Evolutionary conservation across 371 early-diverging fungal species (phyloP).

Genomic region (Mortierella sp.): DNA sequence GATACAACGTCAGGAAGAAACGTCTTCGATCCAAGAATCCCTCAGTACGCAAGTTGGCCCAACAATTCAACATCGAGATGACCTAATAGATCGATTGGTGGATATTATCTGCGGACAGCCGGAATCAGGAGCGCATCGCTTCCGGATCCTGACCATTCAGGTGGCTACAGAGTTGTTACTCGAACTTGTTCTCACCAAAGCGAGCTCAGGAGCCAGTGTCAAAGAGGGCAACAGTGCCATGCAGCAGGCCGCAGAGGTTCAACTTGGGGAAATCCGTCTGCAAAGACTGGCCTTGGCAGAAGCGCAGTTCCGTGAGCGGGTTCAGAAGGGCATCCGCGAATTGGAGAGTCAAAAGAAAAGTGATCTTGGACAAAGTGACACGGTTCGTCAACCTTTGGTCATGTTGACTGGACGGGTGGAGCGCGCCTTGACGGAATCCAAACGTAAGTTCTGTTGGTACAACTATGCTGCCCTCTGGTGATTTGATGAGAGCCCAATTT

Average conservation of each 20-base stretch:
- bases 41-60: constrained; percentile 16
- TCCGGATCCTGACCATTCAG: constrained; percentile 48
- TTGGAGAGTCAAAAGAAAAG: constrained; percentile 24
- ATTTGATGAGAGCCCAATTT: too few relatives aligned
- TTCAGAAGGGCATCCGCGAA: constrained; percentile 30
- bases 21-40: constrained; percentile 9
- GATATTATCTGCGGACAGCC: constrained; percentile 44
- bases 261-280: constrained; percentile 34
- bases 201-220: constrained; percentile 12
- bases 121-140: constrained; percentile 47
- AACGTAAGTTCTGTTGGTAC: constrained; percentile 19
- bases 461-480: too few relatives aligned
- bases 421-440: constrained; percentile 33
- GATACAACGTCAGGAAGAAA: constrained; percentile 11
- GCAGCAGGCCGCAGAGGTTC: constrained; percentile 31
- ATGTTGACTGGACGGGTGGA: constrained; percentile 33
- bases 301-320: constrained; percentile 31
- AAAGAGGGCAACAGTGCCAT: constrained; percentile 7
- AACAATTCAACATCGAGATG: constrained; percentile 33
- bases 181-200: constrained; percentile 45
- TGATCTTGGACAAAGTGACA: neutral
- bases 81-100: constrained; percentile 40
- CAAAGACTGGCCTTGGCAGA: constrained; percentile 46
- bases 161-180: constrained; percentile 43
- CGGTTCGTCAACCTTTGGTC: constrained; percentile 19